A percentile compares a stretch with the other conserved stretches of the same genome.
Conservation (phyloP, 768 basidiomycete species). For the Boletus barrowsii region DNA sequence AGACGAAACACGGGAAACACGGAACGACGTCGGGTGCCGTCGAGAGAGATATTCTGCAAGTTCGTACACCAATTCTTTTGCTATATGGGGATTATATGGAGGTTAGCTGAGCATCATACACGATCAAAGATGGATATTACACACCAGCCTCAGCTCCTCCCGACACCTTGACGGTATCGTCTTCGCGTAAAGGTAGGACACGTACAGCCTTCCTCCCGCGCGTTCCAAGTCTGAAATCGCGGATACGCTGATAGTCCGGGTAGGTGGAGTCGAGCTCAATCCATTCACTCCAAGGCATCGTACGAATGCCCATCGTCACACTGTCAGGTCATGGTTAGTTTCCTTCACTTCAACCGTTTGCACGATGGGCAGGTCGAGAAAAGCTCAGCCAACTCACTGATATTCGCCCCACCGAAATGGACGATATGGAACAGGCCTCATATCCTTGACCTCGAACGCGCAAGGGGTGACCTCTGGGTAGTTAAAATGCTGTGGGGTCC, state of each 20-base stretch:
- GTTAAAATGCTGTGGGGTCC: conserved; percentile 48
- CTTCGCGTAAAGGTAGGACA: conserved; percentile 43
- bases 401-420: conserved; percentile 64
- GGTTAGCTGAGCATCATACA: neutral
- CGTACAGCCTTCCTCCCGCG: conserved; percentile 47
- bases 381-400: conserved; percentile 42
- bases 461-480: conserved; percentile 51
- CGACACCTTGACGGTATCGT: conserved; percentile 32
- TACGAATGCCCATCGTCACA: conserved; percentile 66
- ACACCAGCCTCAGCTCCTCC: conserved; percentile 32
- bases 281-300: conserved; percentile 71
- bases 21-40: conserved; percentile 59
- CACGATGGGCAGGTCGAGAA: neutral
- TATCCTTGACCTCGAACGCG: conserved; percentile 36
- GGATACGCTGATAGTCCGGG: conserved; percentile 51
- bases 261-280: conserved; percentile 67
- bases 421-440: conserved; percentile 58
- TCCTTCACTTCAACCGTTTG: neutral
- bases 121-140: neutral
- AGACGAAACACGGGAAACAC: conserved; percentile 39
- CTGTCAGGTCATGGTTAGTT: conserved; percentile 31
- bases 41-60: conserved; percentile 62
- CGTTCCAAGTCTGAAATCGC: conserved; percentile 50
- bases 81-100: conserved; percentile 32
- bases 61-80: conserved; percentile 66